Conservation (phyloP, 257 asterid species). For the Nicotiana attenuata region DNA sequence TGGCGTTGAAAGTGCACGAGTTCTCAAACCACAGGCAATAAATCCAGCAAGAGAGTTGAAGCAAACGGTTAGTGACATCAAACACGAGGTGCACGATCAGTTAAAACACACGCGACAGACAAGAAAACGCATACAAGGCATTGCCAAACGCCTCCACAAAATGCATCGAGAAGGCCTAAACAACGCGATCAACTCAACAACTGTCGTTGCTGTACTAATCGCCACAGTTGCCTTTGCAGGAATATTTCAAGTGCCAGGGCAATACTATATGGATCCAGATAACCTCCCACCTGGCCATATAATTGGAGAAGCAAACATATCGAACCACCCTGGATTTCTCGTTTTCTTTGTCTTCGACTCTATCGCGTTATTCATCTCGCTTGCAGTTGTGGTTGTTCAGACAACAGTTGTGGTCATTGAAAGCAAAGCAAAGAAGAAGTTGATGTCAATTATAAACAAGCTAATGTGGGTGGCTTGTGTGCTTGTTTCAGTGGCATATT, state of each 20-base stretch:
- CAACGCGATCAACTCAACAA: conserved; percentile 50
- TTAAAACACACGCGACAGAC: conserved; percentile 41
- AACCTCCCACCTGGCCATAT: conserved; percentile 29
- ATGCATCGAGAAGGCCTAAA: conserved; percentile 49
- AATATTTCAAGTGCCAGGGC: conserved; percentile 47
- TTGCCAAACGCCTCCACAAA: conserved; percentile 40
- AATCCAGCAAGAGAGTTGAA: conserved; percentile 45
- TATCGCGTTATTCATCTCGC: conserved; percentile 40
- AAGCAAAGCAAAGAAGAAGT: conserved; percentile 46
- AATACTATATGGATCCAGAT: conserved; percentile 25
- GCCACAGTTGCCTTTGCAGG: conserved; percentile 50
- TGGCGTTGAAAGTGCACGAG: conserved; percentile 25
- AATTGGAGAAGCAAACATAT: conserved; percentile 47
- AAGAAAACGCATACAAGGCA: conserved; percentile 36
- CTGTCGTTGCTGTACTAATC: conserved; percentile 49
- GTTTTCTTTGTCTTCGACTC: conserved; percentile 48
- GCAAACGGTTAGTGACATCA: conserved; percentile 47
- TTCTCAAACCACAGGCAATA: conserved; percentile 27
- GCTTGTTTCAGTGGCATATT: conserved; percentile 37
- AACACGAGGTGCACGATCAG: conserved; percentile 48
- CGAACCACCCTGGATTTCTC: conserved; percentile 26
- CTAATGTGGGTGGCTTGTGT: conserved; percentile 52
- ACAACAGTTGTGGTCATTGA: conserved; percentile 48
- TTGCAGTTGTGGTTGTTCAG: conserved; percentile 49
- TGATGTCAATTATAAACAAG: conserved; percentile 54